These are phyloP conservation scores for Phyllosticta capitalensis DNA, from an alignment of 2,329 filamentous ascomycete genomes.

Conservation along the genomic window DNA sequence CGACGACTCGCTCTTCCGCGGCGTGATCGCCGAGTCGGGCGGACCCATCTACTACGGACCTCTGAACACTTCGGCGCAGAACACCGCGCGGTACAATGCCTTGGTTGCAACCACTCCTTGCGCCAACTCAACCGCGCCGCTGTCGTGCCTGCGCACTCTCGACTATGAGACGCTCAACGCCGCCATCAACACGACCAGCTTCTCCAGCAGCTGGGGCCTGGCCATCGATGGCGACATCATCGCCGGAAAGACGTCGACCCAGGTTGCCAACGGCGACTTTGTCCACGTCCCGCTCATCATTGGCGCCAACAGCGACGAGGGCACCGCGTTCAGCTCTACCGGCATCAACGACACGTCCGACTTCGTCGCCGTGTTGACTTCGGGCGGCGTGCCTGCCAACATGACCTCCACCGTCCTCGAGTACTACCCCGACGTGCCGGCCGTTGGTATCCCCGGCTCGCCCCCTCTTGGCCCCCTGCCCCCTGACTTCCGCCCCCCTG, in stretches of 20 bases:
- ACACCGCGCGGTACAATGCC: constrained; percentile 53
- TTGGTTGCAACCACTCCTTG: constrained; percentile 55
- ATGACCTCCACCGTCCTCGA: constrained; percentile 19
- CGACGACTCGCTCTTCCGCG: constrained; percentile 39
- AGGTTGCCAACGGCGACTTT: constrained; percentile 49
- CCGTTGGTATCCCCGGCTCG: constrained; percentile 7
- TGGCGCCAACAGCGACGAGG: constrained; percentile 59
- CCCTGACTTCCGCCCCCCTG: constrained; percentile 11
- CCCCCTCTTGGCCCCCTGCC: constrained; percentile 4
- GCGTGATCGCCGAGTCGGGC: constrained; percentile 37
- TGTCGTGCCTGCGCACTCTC: constrained; percentile 46
- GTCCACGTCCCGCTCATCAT: constrained; percentile 54
- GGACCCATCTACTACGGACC: constrained; percentile 26
- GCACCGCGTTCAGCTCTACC: constrained; percentile 44
- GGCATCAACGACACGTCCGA: constrained; percentile 48
- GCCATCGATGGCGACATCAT: constrained; percentile 50
- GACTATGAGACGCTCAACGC: constrained; percentile 50
- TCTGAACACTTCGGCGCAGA: constrained; percentile 13
- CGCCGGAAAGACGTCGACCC: constrained; percentile 41
- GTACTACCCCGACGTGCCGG: constrained; percentile 20
- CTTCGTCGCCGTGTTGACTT: constrained; percentile 33
- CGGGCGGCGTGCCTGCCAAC: constrained; percentile 19
- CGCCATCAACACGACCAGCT: constrained; percentile 38
- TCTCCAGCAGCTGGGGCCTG: constrained; percentile 28
- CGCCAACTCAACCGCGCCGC: constrained; percentile 31